Evolutionary conservation across 371 early-diverging fungal species (phyloP).

Genomic region (Dichotomocladium elegans): DNA sequence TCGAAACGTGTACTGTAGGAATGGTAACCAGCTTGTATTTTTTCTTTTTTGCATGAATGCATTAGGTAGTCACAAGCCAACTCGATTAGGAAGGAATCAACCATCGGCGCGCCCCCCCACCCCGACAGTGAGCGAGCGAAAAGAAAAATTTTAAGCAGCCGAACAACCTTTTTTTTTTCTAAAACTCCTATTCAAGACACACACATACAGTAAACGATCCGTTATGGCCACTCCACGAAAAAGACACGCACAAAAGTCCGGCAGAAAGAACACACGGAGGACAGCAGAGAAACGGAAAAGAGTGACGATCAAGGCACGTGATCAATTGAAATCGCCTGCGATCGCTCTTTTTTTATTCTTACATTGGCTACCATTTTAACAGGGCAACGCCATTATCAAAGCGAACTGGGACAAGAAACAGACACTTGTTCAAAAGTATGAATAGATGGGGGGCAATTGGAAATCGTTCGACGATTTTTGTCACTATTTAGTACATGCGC

Average conservation of each 20-base stretch:
- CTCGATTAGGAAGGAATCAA: no score
- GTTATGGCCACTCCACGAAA: slow-evolving; percentile 41
- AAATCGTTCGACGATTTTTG: slow-evolving; percentile 1
- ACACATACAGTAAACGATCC: slow-evolving; percentile 75
- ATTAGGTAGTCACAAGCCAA: no score
- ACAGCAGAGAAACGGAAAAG: slow-evolving; percentile 51
- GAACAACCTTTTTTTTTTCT: no score
- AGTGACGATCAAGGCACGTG: slow-evolving; percentile 43
- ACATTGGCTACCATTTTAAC: not conserved
- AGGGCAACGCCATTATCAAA: slow-evolving; percentile 60
- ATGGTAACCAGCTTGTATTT: no score
- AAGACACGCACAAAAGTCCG: slow-evolving; percentile 28
- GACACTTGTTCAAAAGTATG: slow-evolving; percentile 75
- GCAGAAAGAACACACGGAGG: slow-evolving; percentile 47
- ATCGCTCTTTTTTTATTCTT: not conserved
- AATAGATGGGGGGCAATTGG: not conserved
- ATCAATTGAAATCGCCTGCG: not conserved
- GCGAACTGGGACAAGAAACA: slow-evolving; percentile 74
- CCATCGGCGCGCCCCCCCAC: no score
- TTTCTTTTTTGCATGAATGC: no score
- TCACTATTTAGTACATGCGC: not conserved
- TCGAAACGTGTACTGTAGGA: no score
- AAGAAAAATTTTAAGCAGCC: no score
- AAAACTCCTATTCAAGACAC: slow-evolving; percentile 29
- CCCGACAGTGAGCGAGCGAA: no score